Evolutionary conservation across 2,329 filamentous ascomycete genomes (phyloP), one percentile per base, ranked within the genome.

Genomic region (Xylogone sp.): DNA sequence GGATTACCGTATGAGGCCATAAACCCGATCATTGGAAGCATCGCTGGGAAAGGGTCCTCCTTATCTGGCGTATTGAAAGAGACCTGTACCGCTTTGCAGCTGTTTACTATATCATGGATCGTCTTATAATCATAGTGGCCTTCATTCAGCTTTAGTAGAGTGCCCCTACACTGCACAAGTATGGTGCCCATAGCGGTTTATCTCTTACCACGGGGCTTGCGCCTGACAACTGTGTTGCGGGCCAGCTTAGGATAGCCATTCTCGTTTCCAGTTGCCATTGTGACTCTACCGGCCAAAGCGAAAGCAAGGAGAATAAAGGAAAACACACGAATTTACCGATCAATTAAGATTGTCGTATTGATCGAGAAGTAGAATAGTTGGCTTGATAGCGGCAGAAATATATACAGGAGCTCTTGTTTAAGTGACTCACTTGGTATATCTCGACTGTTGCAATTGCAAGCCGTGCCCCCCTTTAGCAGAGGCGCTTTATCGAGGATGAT

Each of bases 1-100:
- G 85, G 85, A 0, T 74, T 71, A 53, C 73, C 71, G 65, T 86
- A 94, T 21, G 84, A 88, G 12, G 83, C 88, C 78, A 94, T 87
- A 61, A 88, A 84, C 48, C 88, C 89, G 61, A 95, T 88, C 89
- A 95, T 93, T 55, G 90, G 90, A 2, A 96, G 77, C 49, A 86
- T 84, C 9, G 56, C 60, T 39, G 59, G 59, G 27, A 63, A 63
- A 5, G 57, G 59, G 49, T 83, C 81, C 43, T 75, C 70, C 0
- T 78, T 73, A 3, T 77, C 70, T 3, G 75, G 73, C 2, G 79
- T 75, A 47, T 78, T 81, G 76, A 95, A 95, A 56, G 89, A 90
- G 61, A 95, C 84, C 70, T 95, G 86, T 16, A 94, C 76, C 46
- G 95, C 79, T 34, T 82, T 83, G n/a, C 81, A 80, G 19, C 76